Evolutionary conservation across 2,329 filamentous ascomycete genomes (phyloP).

Genomic region (Beauveria sp.): DNA sequence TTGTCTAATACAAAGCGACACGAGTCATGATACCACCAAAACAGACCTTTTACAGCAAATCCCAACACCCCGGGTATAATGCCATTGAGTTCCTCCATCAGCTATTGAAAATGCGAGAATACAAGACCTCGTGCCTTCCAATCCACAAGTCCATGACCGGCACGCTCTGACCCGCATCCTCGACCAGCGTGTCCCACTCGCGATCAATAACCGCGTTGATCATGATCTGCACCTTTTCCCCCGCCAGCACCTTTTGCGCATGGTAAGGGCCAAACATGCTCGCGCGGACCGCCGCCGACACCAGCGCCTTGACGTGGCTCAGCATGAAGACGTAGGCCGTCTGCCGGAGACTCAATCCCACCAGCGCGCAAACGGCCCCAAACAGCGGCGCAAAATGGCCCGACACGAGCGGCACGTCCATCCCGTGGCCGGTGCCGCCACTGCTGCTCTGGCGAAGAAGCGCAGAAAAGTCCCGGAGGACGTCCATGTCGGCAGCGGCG

Average conservation of each 20-base stretch:
- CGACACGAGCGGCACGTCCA: constrained; percentile 35
- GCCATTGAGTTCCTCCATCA: constrained; percentile 26
- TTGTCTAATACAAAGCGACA: constrained; percentile 8
- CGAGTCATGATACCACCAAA: constrained; percentile 23
- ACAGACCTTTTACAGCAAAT: neutral
- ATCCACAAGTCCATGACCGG: constrained; percentile 78
- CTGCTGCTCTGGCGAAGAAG: constrained; percentile 23
- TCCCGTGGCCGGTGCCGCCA: neutral
- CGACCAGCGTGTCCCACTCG: constrained; percentile 51
- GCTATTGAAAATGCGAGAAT: constrained; percentile 82
- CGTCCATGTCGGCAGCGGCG: constrained; percentile 17
- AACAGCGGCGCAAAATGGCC: constrained; percentile 66
- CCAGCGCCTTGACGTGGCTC: constrained; percentile 66
- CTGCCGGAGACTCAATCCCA: constrained; percentile 53
- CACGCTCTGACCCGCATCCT: constrained; percentile 66
- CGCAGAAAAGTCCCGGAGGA: constrained; percentile 28
- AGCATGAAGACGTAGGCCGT: constrained; percentile 70
- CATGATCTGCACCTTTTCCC: constrained; percentile 45
- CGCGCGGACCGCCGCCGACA: constrained; percentile 69
- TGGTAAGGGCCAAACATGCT: constrained; percentile 76
- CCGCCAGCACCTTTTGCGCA: constrained; percentile 64
- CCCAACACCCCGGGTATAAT: neutral
- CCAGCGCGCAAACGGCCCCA: constrained; percentile 56
- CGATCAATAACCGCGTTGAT: constrained; percentile 51
- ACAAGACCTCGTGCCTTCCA: constrained; percentile 73